These are phyloP conservation scores for Linum tenue DNA, from an alignment of 345 rosid genomes.

Conservation along the genomic window DNA sequence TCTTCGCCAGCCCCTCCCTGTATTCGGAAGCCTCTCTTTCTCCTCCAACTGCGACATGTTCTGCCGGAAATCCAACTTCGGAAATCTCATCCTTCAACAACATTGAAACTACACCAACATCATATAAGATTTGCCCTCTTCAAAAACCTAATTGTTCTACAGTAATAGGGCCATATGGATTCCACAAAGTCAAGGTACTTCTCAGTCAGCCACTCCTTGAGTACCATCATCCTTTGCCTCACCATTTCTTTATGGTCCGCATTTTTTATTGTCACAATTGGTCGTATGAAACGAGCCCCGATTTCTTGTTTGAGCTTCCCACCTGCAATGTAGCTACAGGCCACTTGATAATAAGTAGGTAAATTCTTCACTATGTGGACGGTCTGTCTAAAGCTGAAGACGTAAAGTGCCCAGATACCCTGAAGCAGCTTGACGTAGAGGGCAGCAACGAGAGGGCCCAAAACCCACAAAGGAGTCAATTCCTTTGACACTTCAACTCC, in stretches of 20 bases:
- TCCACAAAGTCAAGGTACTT: slow-evolving; percentile 69
- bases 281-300: slow-evolving; percentile 38
- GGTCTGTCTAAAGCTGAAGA: slow-evolving; percentile 64
- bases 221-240: slow-evolving; percentile 40
- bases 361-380: slow-evolving; percentile 36
- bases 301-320: slow-evolving; percentile 64
- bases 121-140: slow-evolving; percentile 75
- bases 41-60: slow-evolving; percentile 5
- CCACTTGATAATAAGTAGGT: slow-evolving; percentile 47
- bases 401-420: slow-evolving; percentile 57
- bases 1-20: background rate
- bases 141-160: slow-evolving; percentile 85
- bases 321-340: slow-evolving; percentile 35
- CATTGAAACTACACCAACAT: background rate
- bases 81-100: background rate
- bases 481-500: slow-evolving; percentile 78
- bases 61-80: slow-evolving; percentile 1
- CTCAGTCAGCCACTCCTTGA: slow-evolving; percentile 58
- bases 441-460: slow-evolving; percentile 64
- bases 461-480: slow-evolving; percentile 68
- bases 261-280: slow-evolving; percentile 49
- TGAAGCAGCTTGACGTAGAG: slow-evolving; percentile 60
- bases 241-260: slow-evolving; percentile 51
- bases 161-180: slow-evolving; percentile 88
- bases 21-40: background rate